Conservation (phyloP, 441 rosid species). For the Biscutella laevigata region DNA sequence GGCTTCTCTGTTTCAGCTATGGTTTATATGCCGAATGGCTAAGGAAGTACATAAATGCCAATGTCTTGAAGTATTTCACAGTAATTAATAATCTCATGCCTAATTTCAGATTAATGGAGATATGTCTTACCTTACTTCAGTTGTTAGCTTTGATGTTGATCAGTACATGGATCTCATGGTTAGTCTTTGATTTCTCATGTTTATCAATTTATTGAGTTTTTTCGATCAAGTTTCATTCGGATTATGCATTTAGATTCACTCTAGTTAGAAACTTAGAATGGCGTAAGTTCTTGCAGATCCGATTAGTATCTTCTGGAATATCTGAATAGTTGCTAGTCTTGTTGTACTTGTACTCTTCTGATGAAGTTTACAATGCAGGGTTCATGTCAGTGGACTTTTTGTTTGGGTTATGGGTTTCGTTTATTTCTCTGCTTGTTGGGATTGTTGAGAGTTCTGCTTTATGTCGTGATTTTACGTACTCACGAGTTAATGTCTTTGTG, state of each 20-base stretch:
- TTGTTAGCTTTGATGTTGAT: slow-evolving; percentile 77
- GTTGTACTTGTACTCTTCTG: not conserved
- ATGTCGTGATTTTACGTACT: no score
- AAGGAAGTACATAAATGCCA: slow-evolving; percentile 94
- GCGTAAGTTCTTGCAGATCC: not conserved
- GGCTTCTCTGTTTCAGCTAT: slow-evolving; percentile 50
- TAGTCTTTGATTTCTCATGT: not conserved
- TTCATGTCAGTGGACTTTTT: not conserved
- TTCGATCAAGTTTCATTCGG: not conserved
- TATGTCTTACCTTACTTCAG: no score
- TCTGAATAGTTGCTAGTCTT: not conserved
- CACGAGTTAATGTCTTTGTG: no score
- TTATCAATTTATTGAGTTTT: no score
- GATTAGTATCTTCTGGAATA: not conserved
- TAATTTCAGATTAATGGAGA: no score
- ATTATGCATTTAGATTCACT: not conserved
- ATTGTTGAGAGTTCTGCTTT: not conserved
- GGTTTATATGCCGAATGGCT: slow-evolving; percentile 96
- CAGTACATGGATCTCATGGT: slow-evolving; percentile 95
- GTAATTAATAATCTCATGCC: slow-evolving; percentile 5
- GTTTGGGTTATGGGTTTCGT: not conserved
- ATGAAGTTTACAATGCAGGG: not conserved
- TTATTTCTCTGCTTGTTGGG: not conserved
- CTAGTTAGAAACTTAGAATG: not conserved
- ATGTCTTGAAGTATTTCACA: slow-evolving; percentile 93